Conservation (phyloP, 176 grass and related monocot genomes). For the Hyparrhenia diplandra region DNA sequence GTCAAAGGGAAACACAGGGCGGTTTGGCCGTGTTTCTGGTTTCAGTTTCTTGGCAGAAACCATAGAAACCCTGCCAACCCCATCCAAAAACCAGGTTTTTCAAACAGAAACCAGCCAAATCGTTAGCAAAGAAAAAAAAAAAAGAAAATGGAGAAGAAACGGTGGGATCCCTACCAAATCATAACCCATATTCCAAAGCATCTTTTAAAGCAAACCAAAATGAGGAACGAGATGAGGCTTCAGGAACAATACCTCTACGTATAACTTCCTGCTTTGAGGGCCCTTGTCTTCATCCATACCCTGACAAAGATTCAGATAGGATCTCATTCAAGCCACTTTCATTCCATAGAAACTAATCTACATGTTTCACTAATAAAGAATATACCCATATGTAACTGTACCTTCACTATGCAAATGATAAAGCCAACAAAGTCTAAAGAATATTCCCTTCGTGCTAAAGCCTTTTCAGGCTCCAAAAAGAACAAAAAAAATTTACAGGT, state of each 20-base stretch:
- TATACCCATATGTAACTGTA: not conserved
- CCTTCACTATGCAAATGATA: not conserved
- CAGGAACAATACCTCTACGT: conserved; percentile 73
- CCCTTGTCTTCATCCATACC: conserved; percentile 99
- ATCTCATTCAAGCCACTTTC: not conserved
- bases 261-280: conserved; percentile 96
- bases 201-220: not conserved
- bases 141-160: not conserved
- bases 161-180: not conserved
- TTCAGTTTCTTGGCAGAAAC: not conserved
- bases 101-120: not conserved
- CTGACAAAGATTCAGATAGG: conserved; percentile 37
- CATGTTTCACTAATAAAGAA: not conserved
- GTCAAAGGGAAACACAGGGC: not conserved
- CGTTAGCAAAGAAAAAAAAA: too few species aligned
- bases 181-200: not conserved
- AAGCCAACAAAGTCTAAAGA: conserved; percentile 1
- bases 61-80: not conserved
- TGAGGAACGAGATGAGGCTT: not conserved
- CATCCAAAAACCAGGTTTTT: not conserved
- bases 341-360: conserved; percentile 7
- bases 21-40: not conserved
- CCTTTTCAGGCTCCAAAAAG: not conserved
- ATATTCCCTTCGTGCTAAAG: not conserved
- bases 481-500: not conserved